Conservation (phyloP, 805 yeast species). For the Myxozyma melibiosi region DNA sequence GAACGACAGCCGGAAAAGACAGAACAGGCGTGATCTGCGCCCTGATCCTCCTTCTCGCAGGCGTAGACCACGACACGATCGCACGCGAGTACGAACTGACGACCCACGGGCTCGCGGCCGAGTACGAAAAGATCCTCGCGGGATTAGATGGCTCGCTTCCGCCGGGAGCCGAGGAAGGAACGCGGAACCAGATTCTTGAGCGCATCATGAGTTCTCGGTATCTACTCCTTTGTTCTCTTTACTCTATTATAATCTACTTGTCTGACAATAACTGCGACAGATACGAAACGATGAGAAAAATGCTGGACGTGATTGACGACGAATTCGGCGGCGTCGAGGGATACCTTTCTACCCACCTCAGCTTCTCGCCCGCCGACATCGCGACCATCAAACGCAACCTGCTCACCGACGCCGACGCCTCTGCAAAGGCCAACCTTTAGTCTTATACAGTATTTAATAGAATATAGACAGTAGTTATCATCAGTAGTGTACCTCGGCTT, state of each 20-base stretch:
- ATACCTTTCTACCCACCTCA: constrained; percentile 6
- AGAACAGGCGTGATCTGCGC: constrained; percentile 77
- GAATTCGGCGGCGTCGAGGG: constrained; percentile 37
- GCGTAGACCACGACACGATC: constrained; percentile 65
- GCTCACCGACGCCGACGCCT: neutral
- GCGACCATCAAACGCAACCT: neutral
- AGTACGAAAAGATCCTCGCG: neutral
- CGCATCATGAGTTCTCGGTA: constrained; percentile 2
- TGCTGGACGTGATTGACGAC: constrained; percentile 3
- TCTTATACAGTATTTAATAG: too few relatives aligned
- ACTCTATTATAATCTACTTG: too few relatives aligned
- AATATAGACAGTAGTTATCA: too few relatives aligned
- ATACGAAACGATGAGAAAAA: constrained; percentile 18
- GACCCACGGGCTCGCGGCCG: constrained; percentile 54
- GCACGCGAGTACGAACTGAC: constrained; percentile 80
- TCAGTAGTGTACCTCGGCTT: too few relatives aligned
- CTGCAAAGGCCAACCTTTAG: too few relatives aligned
- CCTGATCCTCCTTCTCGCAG: constrained; percentile 62
- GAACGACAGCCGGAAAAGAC: constrained; percentile 70
- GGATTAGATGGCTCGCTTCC: constrained; percentile 5
- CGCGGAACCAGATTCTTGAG: neutral
- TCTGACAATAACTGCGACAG: neutral
- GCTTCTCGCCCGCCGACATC: constrained; percentile 12
- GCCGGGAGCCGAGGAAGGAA: neutral
- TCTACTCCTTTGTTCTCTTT: neutral